Percentiles rank a stretch among this genome's conserved stretches.
Conservation (phyloP, 306 rosid genomes). For the Clitoria ternatea region DNA sequence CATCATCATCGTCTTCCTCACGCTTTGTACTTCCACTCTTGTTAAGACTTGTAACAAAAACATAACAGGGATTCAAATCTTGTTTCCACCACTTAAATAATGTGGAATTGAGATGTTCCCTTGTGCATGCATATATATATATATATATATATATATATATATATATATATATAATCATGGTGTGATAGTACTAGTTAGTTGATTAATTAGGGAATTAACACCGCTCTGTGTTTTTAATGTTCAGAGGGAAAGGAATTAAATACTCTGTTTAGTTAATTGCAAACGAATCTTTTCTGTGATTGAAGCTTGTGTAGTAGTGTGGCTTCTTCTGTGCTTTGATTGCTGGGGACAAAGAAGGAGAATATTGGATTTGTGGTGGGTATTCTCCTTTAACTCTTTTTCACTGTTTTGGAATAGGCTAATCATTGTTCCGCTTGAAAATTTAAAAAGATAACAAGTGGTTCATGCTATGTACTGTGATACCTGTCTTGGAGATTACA, state of each 20-base stretch:
- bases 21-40: slow-evolving; percentile 50
- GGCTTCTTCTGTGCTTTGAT: background rate
- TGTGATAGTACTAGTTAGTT: too few relatives aligned
- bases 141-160: too few relatives aligned
- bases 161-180: too few relatives aligned
- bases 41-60: slow-evolving; percentile 27
- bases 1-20: slow-evolving; percentile 35
- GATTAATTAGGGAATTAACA: background rate
- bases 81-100: too few relatives aligned
- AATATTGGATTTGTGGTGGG: background rate
- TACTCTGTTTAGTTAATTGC: too few relatives aligned
- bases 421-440: background rate
- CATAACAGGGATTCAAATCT: too few relatives aligned
- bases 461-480: background rate
- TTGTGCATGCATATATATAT: too few relatives aligned
- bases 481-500: too few relatives aligned
- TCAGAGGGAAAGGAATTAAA: slow-evolving; percentile 23
- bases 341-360: background rate
- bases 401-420: background rate
- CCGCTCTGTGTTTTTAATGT: slow-evolving; percentile 26
- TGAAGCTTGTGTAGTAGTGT: too few relatives aligned
- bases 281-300: too few relatives aligned
- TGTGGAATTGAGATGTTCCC: too few relatives aligned
- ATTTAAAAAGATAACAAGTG: background rate
- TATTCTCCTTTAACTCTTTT: background rate